These are phyloP conservation scores for Cutaneotrichosporon sp. DNA, from an alignment of 1,284 basidiomycete species.

Conservation along the genomic window DNA sequence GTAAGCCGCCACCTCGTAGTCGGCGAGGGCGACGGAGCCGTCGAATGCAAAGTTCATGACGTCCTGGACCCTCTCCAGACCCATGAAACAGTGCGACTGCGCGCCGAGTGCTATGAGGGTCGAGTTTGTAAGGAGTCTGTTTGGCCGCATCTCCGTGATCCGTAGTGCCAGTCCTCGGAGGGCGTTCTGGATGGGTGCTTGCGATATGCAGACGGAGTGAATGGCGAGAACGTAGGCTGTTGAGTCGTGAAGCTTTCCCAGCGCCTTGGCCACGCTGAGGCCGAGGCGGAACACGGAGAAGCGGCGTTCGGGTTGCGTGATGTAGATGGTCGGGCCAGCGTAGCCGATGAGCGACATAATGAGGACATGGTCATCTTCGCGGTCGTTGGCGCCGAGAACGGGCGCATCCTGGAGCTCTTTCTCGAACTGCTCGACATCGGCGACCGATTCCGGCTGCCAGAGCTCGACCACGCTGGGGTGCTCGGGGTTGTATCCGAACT, in stretches of 20 bases:
- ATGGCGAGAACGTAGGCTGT: constrained; percentile 28
- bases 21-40: constrained; percentile 24
- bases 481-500: constrained; percentile 30
- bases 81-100: constrained; percentile 22
- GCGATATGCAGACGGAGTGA: constrained; percentile 23
- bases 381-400: constrained; percentile 15
- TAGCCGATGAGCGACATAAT: constrained; percentile 33
- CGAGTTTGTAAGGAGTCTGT: constrained; percentile 21
- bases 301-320: constrained; percentile 23
- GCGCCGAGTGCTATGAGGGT: constrained; percentile 26
- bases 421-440: constrained; percentile 26
- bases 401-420: constrained; percentile 2
- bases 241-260: constrained; percentile 25
- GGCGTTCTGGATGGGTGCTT: constrained; percentile 20
- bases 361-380: constrained; percentile 19
- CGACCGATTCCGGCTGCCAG: constrained; percentile 17
- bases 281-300: constrained; percentile 28
- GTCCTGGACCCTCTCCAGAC: constrained; percentile 8
- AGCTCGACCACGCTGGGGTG: constrained; percentile 16
- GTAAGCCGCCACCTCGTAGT: constrained; percentile 36
- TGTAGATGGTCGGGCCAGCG: constrained; percentile 36
- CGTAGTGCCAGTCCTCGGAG: constrained; percentile 17
- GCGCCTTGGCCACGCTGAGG: constrained; percentile 24
- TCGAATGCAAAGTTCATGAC: constrained; percentile 25
- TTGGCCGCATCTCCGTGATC: constrained; percentile 17